A percentile compares a stretch with the other conserved stretches of the same genome.
Evolutionary conservation across 2,329 filamentous ascomycete genomes (phyloP).

Genomic region (Alternaria alternata): DNA sequence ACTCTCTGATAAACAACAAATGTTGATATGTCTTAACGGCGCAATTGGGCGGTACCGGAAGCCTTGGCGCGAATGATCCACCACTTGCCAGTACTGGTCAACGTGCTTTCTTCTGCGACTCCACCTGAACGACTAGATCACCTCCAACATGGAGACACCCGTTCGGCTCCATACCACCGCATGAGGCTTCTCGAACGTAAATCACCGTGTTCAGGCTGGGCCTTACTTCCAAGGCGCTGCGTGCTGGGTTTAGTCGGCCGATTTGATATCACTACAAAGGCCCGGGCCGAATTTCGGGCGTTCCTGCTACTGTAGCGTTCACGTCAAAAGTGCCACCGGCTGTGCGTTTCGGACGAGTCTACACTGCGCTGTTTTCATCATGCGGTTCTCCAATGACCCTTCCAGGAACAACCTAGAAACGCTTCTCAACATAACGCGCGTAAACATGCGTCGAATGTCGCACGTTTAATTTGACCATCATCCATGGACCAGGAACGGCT

Average conservation of each 20-base stretch:
- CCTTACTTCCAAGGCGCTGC: background rate
- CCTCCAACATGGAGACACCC: background rate
- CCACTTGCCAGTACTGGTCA: background rate
- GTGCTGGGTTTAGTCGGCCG: background rate
- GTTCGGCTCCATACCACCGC: background rate
- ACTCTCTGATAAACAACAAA: background rate
- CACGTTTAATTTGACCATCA: background rate
- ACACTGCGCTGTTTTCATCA: background rate
- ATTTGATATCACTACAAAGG: background rate
- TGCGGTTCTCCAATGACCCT: background rate
- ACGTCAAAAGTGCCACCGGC: background rate
- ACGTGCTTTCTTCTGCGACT: background rate
- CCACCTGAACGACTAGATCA: background rate
- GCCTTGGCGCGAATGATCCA: background rate
- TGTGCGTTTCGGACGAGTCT: background rate
- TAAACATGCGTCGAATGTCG: background rate
- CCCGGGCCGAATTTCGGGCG: background rate
- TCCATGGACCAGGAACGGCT: background rate
- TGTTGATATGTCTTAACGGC: background rate
- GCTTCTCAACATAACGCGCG: background rate
- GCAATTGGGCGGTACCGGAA: background rate
- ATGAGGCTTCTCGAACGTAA: background rate
- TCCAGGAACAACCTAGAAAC: background rate
- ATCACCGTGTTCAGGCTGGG: background rate
- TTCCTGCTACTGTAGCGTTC: background rate